Conservation (phyloP, 2,329 filamentous ascomycete genomes). For the Aulographum hederae region DNA sequence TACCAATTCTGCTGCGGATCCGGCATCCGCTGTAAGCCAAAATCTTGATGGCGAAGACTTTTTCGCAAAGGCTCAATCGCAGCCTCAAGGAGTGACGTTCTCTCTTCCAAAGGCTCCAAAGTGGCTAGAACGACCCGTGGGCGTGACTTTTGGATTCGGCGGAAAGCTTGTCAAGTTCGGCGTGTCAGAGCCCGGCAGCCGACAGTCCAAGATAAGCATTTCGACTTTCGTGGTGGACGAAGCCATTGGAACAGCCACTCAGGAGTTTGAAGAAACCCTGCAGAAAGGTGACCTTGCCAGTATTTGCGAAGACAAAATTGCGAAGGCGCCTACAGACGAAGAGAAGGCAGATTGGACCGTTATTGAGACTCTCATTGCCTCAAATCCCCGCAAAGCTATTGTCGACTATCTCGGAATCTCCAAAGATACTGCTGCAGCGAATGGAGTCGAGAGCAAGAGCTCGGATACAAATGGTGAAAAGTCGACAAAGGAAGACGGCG, state of each 20-base stretch:
- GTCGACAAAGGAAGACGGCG: slow-evolving; percentile 34
- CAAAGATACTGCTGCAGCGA: slow-evolving; percentile 11
- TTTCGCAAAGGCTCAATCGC: slow-evolving; percentile 81
- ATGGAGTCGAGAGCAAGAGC: slow-evolving; percentile 10
- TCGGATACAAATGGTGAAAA: slow-evolving; percentile 35
- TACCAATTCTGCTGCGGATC: slow-evolving; percentile 60
- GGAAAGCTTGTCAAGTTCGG: slow-evolving; percentile 73
- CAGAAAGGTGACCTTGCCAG: slow-evolving; percentile 56
- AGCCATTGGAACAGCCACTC: slow-evolving; percentile 63
- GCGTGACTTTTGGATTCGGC: slow-evolving; percentile 86
- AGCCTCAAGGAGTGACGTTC: slow-evolving; percentile 81
- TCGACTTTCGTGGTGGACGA: slow-evolving; percentile 80
- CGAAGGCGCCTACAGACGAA: slow-evolving; percentile 61
- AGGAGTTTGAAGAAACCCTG: slow-evolving; percentile 72
- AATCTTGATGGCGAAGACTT: slow-evolving; percentile 84
- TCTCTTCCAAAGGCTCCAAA: slow-evolving; percentile 70
- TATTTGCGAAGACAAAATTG: slow-evolving; percentile 66
- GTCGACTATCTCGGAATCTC: slow-evolving; percentile 81
- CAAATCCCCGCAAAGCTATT: slow-evolving; percentile 71
- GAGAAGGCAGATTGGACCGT: slow-evolving; percentile 95
- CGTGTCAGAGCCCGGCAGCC: slow-evolving; percentile 41
- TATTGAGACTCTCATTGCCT: slow-evolving; percentile 70
- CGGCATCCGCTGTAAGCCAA: slow-evolving; percentile 38
- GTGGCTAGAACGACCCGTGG: slow-evolving; percentile 73
- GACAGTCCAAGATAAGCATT: slow-evolving; percentile 61